Conservation (phyloP, 352 stramenopile genomes). For the Phytophthora ohioensis region DNA sequence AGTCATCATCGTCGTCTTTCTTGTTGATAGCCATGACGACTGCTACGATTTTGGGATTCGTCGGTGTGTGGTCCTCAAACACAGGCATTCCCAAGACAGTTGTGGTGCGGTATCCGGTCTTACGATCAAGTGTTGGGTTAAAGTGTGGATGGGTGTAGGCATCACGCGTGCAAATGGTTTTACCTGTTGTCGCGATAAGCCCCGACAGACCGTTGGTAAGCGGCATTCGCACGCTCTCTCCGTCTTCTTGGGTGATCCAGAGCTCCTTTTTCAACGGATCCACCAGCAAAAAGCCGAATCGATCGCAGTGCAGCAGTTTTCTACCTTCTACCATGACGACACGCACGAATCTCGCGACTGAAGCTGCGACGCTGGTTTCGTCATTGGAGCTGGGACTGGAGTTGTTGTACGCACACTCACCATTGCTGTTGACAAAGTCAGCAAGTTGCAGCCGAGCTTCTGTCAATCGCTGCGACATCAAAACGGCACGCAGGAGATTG, state of each 20-base stretch:
- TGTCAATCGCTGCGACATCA: constrained; percentile 72
- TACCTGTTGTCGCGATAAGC: constrained; percentile 58
- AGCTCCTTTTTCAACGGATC: constrained; percentile 77
- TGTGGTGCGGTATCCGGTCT: constrained; percentile 76
- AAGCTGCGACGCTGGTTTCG: constrained; percentile 54
- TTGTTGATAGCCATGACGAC: constrained; percentile 92
- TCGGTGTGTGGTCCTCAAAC: constrained; percentile 64
- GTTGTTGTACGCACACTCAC: constrained; percentile 34
- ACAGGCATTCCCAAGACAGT: constrained; percentile 75
- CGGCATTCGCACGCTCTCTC: constrained; percentile 62
- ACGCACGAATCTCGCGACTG: constrained; percentile 61
- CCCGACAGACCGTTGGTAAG: constrained; percentile 74
- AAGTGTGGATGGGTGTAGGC: constrained; percentile 71
- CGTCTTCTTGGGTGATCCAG: constrained; percentile 71
- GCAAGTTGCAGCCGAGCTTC: constrained; percentile 69
- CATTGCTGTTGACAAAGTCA: constrained; percentile 63
- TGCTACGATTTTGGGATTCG: constrained; percentile 70
- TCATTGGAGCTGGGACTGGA: constrained; percentile 38
- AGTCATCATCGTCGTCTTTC: constrained; percentile 37
- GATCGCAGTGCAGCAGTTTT: constrained; percentile 66
- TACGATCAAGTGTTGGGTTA: constrained; percentile 64
- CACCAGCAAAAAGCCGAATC: constrained; percentile 70
- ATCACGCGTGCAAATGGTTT: constrained; percentile 59
- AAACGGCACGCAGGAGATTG: constrained; percentile 65
- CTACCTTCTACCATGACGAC: constrained; percentile 66